These are phyloP conservation scores for Rubia balearica DNA, from an alignment of 305 asterid species.

Conservation along the genomic window DNA sequence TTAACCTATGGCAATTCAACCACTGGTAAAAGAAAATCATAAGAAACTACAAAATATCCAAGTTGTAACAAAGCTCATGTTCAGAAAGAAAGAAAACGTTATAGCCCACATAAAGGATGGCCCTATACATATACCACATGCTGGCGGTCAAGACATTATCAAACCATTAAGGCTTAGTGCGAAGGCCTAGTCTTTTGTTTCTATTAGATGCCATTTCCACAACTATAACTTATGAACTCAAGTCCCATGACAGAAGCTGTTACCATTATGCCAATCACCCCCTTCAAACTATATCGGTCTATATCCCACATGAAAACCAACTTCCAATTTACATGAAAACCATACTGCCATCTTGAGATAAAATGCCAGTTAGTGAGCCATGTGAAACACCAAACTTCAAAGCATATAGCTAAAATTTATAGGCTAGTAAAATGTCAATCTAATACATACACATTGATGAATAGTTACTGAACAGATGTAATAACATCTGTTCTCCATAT, in stretches of 20 bases:
- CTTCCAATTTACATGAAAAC: neutral
- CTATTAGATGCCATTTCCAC: neutral
- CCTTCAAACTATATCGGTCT: neutral
- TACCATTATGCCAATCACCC: neutral
- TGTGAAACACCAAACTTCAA: neutral
- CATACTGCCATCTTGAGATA: neutral
- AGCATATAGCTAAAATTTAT: neutral
- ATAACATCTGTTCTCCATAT: neutral
- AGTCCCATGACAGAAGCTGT: neutral
- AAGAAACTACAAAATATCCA: neutral
- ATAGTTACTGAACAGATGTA: neutral
- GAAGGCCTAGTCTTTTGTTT: neutral
- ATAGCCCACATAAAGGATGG: neutral
- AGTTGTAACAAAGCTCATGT: neutral
- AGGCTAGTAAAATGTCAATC: neutral
- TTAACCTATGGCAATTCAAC: neutral
- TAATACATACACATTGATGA: neutral
- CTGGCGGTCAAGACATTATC: neutral
- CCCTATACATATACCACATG: neutral
- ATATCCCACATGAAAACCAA: neutral
- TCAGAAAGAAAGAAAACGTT: neutral
- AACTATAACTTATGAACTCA: neutral
- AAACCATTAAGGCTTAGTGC: neutral
- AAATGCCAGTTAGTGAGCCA: neutral
- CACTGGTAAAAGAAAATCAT: neutral